These are phyloP conservation scores for Chamaecrista fasciculata DNA, from an alignment of 306 rosid genomes.

Conservation along the genomic window DNA sequence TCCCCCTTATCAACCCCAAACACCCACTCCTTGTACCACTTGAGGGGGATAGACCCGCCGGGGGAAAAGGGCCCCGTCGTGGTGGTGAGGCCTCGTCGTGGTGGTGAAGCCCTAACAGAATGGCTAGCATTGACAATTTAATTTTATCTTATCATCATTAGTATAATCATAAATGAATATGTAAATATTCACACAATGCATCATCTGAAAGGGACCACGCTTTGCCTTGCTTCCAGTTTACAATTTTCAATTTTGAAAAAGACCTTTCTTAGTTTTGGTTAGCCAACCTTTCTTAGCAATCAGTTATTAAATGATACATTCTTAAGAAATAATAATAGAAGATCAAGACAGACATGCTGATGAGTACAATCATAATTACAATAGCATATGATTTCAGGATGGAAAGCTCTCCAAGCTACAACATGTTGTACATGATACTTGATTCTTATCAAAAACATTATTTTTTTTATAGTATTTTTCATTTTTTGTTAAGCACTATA, in stretches of 20 bases:
- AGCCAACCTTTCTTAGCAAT: slow-evolving; percentile 20
- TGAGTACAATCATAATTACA: background rate
- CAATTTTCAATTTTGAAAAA: background rate
- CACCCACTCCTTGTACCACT: no score
- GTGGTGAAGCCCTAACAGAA: no score
- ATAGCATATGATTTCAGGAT: background rate
- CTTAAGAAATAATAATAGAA: slow-evolving; percentile 12
- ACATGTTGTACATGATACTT: slow-evolving; percentile 30
- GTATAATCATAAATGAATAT: background rate
- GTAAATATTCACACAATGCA: slow-evolving; percentile 6
- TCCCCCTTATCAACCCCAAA: no score
- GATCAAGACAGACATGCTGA: slow-evolving; percentile 22
- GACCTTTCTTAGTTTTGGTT: no score
- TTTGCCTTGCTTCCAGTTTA: background rate
- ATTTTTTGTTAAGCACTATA: background rate
- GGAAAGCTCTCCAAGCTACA: slow-evolving; percentile 11
- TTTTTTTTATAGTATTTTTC: background rate
- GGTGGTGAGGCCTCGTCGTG: no score
- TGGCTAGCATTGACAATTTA: background rate
- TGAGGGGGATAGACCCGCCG: no score
- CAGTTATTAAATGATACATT: background rate
- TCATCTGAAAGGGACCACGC: slow-evolving; percentile 7
- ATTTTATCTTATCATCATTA: background rate
- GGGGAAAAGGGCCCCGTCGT: no score
- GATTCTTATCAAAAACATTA: slow-evolving; percentile 3